A percentile compares a stretch with the other conserved stretches of the same genome.
Conservation (phyloP, 768 basidiomycete species). For the Dioszegia aurantiaca region DNA sequence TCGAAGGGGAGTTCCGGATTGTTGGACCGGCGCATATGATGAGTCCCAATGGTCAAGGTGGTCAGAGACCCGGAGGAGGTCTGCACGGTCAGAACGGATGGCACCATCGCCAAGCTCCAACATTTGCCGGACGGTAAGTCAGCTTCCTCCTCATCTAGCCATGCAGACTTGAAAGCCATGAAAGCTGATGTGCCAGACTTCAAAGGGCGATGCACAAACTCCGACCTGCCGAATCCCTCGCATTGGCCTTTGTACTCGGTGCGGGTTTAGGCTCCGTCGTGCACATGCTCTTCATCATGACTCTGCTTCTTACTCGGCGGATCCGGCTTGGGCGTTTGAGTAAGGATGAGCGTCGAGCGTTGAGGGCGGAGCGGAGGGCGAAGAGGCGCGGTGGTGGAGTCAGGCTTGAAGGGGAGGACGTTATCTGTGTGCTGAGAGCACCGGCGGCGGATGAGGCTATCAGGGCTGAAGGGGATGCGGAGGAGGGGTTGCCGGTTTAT, state of each 20-base stretch:
- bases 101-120: conserved; percentile 10
- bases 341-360: conserved; percentile 13
- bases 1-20: no score
- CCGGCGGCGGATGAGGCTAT: background rate
- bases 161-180: no score
- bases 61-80: conserved; percentile 2
- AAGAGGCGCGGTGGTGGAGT: conserved; percentile 1
- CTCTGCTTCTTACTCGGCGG: conserved; percentile 27
- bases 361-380: conserved; percentile 11
- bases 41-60: background rate
- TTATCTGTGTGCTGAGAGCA: no score
- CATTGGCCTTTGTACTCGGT: conserved; percentile 39
- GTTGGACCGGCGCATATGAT: background rate
- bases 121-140: conserved; percentile 13
- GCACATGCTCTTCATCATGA: conserved; percentile 40
- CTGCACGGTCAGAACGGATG: conserved; percentile 7
- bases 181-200: conserved; percentile 26
- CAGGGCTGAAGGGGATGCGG: conserved; percentile 9
- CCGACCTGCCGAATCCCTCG: conserved; percentile 28
- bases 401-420: conserved; percentile 16
- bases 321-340: conserved; percentile 15
- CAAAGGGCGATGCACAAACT: conserved; percentile 30
- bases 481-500: conserved; percentile 32
- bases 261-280: conserved; percentile 41
- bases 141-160: background rate